A percentile compares a stretch with the other conserved stretches of the same genome.
Evolutionary conservation across 2,329 filamentous ascomycete species (phyloP).

Genomic region (Sporothrix globosa): DNA sequence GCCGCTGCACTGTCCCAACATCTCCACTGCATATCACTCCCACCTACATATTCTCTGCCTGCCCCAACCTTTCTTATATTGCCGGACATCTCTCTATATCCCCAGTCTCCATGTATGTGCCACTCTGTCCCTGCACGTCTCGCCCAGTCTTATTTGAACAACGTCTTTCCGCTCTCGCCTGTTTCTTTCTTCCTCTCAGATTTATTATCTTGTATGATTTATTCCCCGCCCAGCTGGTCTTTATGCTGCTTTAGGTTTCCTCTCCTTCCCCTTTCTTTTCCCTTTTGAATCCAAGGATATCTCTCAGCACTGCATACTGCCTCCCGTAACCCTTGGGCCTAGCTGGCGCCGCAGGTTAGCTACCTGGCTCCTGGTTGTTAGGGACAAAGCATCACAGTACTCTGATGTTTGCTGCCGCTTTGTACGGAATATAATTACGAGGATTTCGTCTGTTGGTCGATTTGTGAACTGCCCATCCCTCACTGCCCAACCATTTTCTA

Average conservation of each 20-base stretch:
- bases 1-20: conserved; percentile 26
- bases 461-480: neutral
- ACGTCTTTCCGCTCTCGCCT: neutral
- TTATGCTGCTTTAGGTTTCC: neutral
- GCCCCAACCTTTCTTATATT: conserved; percentile 1
- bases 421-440: neutral
- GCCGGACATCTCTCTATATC: neutral
- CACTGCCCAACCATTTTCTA: neutral
- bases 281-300: neutral
- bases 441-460: neutral
- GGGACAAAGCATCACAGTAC: neutral
- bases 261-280: neutral
- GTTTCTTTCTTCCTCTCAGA: neutral
- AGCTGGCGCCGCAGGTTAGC: neutral
- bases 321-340: neutral
- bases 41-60: conserved; percentile 29
- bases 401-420: neutral
- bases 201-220: neutral
- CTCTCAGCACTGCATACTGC: neutral
- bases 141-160: neutral
- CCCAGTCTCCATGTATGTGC: neutral
- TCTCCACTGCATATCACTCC: neutral
- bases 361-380: conserved; percentile 9
- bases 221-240: conserved; percentile 49
- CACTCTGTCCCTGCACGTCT: neutral